A percentile compares a stretch with the other conserved stretches of the same genome.
Conservation (phyloP, 164 flowering plant species). For the Hamamelis virginiana region DNA sequence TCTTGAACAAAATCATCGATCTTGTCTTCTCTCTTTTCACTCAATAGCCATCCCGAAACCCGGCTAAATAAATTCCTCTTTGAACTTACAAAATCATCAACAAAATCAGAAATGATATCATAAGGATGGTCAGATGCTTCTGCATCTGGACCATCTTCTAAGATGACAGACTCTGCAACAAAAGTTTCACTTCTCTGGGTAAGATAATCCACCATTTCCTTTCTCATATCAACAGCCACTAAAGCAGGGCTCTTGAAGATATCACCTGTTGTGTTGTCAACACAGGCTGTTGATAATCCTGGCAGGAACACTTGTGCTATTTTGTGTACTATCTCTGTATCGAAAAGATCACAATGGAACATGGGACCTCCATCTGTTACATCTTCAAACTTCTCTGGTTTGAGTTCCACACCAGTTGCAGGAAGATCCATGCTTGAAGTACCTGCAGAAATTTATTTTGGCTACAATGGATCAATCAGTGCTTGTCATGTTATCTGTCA, state of each 20-base stretch:
- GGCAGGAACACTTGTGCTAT: conserved; percentile 55
- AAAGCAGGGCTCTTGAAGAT: conserved; percentile 50
- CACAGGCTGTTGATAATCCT: conserved; percentile 63
- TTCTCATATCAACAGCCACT: conserved; percentile 70
- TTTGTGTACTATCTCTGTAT: conserved; percentile 51
- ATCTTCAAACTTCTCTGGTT: conserved; percentile 43
- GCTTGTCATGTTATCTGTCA: neutral
- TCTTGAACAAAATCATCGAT: conserved; percentile 87
- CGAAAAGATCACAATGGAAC: conserved; percentile 47
- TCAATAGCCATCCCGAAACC: conserved; percentile 83
- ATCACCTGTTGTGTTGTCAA: conserved; percentile 66
- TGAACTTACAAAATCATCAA: conserved; percentile 64
- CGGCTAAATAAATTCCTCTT: conserved; percentile 70
- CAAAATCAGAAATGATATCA: conserved; percentile 61
- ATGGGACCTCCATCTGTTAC: conserved; percentile 31
- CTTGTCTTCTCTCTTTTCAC: conserved; percentile 84
- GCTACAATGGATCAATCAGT: neutral
- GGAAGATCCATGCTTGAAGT: conserved; percentile 27
- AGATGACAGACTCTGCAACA: conserved; percentile 62
- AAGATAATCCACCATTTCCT: conserved; percentile 78
- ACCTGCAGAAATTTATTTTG: neutral
- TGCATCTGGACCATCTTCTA: conserved; percentile 44
- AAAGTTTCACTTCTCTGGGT: conserved; percentile 60
- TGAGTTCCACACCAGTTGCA: conserved; percentile 17
- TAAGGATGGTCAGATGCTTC: conserved; percentile 56